Evolutionary conservation across 148 eudicot genomes (phyloP), one percentile per base, ranked within the genome.

Genomic region (Rhododendron williamsianum): DNA sequence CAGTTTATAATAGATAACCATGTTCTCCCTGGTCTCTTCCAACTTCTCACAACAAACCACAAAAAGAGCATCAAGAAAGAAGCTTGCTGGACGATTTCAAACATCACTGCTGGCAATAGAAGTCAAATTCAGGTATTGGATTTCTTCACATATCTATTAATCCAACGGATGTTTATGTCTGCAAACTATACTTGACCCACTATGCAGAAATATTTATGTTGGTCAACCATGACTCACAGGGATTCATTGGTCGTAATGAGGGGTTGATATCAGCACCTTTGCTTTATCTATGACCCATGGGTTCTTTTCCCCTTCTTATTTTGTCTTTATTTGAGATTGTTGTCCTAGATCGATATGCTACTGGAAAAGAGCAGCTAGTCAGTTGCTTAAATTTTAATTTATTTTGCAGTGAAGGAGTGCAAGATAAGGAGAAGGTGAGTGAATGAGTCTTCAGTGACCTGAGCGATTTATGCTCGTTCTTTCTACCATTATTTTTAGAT

Each of bases 31-130:
- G 89, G 91, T 86, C 93, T 94, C 23, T 83, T 84, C 48, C 89
- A 93, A 88, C 91, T 94, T 85, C 93, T 94, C 78, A 89, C 90
- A 80, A 91, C 91, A 86, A 92, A 91, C 85, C 93, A 94, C 69
- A 94, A 93, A 86, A 93, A 91, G 86, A 93, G 94, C 86, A 93
- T 93, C 86, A 93, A 89, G 90, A 94, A 94, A 86, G 97, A 94
- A 94, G 95, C 95, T 8, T 94, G 98, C 88, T 94, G 98, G 96
- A 94, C 98, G 15, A 90, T 94, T 80, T 94, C 98, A 8, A 94
- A 94, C 81, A 93, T 94, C 83, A 94, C 96, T 86, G 95, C 97
- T 82, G 95, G 98, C 86, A 94, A 92, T 78, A 91, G 78, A 90
- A 87, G 87, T 72, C 98, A 94, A 86, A 94, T 94, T 76, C 98